phyloP scores from a whole-genome alignment of 169 alveolate species.

The Cryptosporidium baileyi region DNA sequence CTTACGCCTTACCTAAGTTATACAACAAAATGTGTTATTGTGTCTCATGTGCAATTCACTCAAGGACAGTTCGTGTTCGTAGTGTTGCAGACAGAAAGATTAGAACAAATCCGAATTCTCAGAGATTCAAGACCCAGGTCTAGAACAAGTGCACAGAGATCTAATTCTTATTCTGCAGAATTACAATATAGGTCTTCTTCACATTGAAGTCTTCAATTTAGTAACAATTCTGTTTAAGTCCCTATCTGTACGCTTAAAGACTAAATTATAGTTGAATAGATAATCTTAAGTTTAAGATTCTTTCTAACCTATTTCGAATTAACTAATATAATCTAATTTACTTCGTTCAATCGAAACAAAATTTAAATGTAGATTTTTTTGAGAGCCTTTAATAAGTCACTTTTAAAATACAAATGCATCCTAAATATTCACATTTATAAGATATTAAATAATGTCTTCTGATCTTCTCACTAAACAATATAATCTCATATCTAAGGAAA shows the following conservation, averaged over 20 bases:
- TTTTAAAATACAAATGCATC: too few species aligned
- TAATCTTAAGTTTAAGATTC: too few species aligned
- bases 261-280: too few species aligned
- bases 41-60: conserved; percentile 99
- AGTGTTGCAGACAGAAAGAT: conserved; percentile 88
- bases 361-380: too few species aligned
- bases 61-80: conserved; percentile 97
- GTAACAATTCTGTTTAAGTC: too few species aligned
- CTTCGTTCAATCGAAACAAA: too few species aligned
- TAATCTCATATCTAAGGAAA: conserved; percentile 88
- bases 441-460: conserved; percentile 44
- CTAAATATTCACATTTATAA: too few species aligned
- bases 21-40: conserved; percentile 98
- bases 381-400: too few species aligned
- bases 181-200: neutral
- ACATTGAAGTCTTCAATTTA: too few species aligned
- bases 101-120: conserved; percentile 74
- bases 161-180: neutral
- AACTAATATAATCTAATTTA: too few species aligned
- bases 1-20: conserved; percentile 82
- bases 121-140: conserved; percentile 64
- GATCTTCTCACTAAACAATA: conserved; percentile 78
- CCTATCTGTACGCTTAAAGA: too few species aligned
- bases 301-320: too few species aligned
- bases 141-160: neutral